A percentile compares a stretch with the other conserved stretches of the same genome.
Evolutionary conservation across 345 rosid species (phyloP).

Genomic region (Melaleuca quinquenervia): DNA sequence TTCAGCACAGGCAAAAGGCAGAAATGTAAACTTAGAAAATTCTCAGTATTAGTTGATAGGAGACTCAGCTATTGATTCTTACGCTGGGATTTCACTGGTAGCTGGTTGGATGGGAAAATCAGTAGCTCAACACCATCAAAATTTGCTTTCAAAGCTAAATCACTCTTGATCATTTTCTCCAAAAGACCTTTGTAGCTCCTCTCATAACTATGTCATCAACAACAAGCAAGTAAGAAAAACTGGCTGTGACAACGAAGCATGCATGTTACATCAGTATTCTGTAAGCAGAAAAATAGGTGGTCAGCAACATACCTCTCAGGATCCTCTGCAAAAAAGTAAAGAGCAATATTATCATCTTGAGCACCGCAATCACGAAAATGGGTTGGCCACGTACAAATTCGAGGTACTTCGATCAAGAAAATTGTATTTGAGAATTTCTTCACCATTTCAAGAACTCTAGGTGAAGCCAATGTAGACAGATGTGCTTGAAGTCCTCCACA

Average conservation of each 20-base stretch:
- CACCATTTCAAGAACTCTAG: constrained; percentile 57
- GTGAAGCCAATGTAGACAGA: constrained; percentile 60
- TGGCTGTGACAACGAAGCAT: neutral
- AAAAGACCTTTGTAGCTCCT: constrained; percentile 61
- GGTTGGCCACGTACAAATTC: constrained; percentile 70
- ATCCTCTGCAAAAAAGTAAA: constrained; percentile 93
- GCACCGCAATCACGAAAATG: constrained; percentile 67
- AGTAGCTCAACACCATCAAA: constrained; percentile 66
- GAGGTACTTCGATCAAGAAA: constrained; percentile 67
- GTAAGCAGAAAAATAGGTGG: neutral
- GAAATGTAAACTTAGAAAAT: neutral
- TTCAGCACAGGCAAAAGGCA: neutral
- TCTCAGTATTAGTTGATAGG: neutral
- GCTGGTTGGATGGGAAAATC: constrained; percentile 81
- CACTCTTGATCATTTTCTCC: constrained; percentile 71
- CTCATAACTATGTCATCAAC: constrained; percentile 52
- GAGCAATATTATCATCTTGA: constrained; percentile 82
- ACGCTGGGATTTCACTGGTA: constrained; percentile 83
- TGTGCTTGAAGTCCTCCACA: constrained; percentile 84
- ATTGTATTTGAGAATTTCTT: constrained; percentile 48
- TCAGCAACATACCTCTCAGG: constrained; percentile 44
- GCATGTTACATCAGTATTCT: neutral
- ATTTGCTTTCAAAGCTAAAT: constrained; percentile 79
- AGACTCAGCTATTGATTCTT: constrained; percentile 18
- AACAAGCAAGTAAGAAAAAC: neutral